These are phyloP conservation scores for Chaetomium sp. DNA, from an alignment of 2,329 filamentous ascomycete species.

Conservation along the genomic window DNA sequence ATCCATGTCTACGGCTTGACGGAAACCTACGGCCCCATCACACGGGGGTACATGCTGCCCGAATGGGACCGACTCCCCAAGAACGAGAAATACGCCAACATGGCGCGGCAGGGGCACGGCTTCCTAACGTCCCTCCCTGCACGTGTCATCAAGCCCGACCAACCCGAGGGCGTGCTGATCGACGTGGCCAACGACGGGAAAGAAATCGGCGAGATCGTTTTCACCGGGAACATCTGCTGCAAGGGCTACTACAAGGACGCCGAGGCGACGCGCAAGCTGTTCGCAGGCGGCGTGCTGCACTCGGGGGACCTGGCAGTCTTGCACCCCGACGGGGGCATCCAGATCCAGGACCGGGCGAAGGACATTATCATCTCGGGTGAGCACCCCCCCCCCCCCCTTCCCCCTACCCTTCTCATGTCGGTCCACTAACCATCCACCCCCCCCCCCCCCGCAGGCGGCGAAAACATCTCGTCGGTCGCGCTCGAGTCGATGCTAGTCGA, in stretches of 20 bases:
- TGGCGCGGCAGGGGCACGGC: constrained; percentile 93
- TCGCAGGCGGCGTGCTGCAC: constrained; percentile 82
- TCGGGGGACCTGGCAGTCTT: constrained; percentile 91
- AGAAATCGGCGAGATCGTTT: constrained; percentile 64
- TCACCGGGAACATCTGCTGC: constrained; percentile 87
- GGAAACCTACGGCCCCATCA: constrained; percentile 93
- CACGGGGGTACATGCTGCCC: constrained; percentile 86
- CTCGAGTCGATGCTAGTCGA: constrained; percentile 86
- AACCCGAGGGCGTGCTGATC: constrained; percentile 65
- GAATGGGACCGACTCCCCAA: constrained; percentile 74
- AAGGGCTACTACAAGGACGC: constrained; percentile 91
- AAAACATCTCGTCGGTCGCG: constrained; percentile 94
- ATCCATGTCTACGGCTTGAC: constrained; percentile 91
- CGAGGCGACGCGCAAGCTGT: constrained; percentile 83
- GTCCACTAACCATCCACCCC: neutral
- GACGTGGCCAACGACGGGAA: constrained; percentile 53
- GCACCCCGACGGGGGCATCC: constrained; percentile 86
- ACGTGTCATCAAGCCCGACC: constrained; percentile 78
- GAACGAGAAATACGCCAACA: constrained; percentile 80
- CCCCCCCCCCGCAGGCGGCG: constrained; percentile 69
- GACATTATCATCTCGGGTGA: constrained; percentile 95
- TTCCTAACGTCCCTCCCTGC: constrained; percentile 81
- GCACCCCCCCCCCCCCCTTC: constrained; percentile 36
- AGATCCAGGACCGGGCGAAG: constrained; percentile 92
- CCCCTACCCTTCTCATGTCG: neutral